Evolutionary conservation across 257 asterid species (phyloP).

Genomic region (Scutellaria minor): DNA sequence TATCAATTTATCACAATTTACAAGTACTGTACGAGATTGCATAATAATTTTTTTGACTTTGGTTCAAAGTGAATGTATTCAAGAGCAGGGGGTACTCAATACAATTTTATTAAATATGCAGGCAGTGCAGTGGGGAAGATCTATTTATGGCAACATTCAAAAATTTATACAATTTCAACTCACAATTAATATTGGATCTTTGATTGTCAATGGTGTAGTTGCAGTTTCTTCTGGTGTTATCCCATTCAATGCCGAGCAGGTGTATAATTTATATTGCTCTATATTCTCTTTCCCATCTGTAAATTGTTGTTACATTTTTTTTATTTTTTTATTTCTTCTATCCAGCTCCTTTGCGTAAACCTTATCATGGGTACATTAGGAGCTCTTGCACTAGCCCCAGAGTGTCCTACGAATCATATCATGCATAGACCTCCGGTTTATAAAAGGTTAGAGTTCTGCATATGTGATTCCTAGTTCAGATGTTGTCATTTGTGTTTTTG

Average conservation of each 20-base stretch:
- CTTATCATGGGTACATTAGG: constrained; percentile 99
- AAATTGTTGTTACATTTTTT: not conserved
- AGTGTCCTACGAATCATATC: constrained; percentile 94
- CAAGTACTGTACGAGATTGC: too few species aligned
- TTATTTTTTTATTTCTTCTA: constrained; percentile 10
- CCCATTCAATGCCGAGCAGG: constrained; percentile 98
- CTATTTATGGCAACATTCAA: constrained; percentile 95
- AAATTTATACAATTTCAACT: constrained; percentile 96
- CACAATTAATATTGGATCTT: constrained; percentile 93
- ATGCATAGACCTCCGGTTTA: constrained; percentile 93
- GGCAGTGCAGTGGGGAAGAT: constrained; percentile 99
- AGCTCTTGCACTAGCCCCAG: constrained; percentile 97
- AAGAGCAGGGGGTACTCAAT: not conserved
- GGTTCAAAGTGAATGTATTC: too few species aligned
- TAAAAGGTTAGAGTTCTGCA: constrained; percentile 66
- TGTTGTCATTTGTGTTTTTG: too few species aligned
- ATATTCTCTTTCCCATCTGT: constrained; percentile 2
- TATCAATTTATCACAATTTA: too few species aligned
- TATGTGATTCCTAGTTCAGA: too few species aligned
- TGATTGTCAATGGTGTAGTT: constrained; percentile 85
- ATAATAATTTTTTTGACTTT: not conserved
- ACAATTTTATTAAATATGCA: constrained; percentile 42
- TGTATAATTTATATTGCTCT: constrained; percentile 28
- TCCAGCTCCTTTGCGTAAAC: constrained; percentile 98
- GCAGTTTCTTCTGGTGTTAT: constrained; percentile 91